Conservation (phyloP, 306 rosid genomes). For the Glycine tomentella region DNA sequence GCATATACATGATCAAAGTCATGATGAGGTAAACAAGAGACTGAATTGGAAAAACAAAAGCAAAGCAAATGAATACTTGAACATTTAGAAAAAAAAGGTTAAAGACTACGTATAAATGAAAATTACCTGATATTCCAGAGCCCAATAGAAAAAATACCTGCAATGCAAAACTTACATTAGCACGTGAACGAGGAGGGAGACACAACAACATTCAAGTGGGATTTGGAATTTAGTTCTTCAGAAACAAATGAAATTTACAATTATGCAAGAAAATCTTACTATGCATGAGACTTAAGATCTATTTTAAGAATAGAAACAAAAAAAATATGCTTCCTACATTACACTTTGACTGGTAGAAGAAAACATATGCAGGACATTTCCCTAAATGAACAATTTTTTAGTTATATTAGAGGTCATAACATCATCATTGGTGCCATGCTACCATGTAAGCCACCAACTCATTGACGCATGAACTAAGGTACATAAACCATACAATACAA, state of each 20-base stretch:
- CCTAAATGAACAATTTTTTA: neutral
- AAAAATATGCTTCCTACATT: neutral
- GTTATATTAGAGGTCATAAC: neutral
- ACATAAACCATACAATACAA: neutral
- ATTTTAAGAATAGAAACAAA: neutral
- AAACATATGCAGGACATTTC: neutral
- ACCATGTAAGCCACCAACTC: neutral
- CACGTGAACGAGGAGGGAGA: neutral
- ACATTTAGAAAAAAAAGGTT: too few species aligned
- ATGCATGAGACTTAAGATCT: too few species aligned
- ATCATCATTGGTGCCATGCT: neutral
- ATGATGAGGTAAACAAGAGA: too few species aligned
- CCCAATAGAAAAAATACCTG: conserved; percentile 59
- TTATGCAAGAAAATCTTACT: neutral
- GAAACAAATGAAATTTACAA: neutral
- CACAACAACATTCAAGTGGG: conserved; percentile 4
- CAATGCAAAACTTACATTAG: conserved; percentile 41
- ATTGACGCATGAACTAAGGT: neutral
- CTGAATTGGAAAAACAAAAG: too few species aligned
- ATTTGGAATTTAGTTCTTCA: neutral
- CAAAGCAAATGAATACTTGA: too few species aligned
- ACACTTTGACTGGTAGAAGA: neutral
- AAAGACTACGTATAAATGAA: neutral
- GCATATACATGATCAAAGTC: too few species aligned
- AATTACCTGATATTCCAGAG: conserved; percentile 67